Base-by-base conservation (phyloP, 768 basidiomycete species). In the Porpolomopsis calyptriformis region DNA sequence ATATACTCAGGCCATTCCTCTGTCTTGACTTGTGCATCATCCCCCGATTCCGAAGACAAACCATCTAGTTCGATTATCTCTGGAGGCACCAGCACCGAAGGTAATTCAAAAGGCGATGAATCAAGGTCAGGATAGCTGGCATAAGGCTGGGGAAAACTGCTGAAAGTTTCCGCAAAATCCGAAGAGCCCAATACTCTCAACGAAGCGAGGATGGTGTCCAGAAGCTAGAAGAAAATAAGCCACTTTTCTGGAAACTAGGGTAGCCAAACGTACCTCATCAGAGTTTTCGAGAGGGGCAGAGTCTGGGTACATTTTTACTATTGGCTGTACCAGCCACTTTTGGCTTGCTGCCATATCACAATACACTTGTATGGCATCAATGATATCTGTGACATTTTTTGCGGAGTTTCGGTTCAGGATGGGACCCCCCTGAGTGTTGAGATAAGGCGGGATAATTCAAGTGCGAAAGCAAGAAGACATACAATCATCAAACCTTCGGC, bases 41-140 rank as follows among this genome's bases (percentile, higher is more conserved):
- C 83, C 14, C 80, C 80, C 14, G 77, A 70, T 41, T 87, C 83
- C 0, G 74, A 71, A 0, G 80, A 71, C 37, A 89, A 64, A 0
- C 74, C 72, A 33, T 89, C 88, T 7, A 87, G 69, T 53, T 91
- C 89, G 23, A 89, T 83, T 19, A 82, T 76, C 60, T 93, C 90
- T 1, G 90, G 90, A 2, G 90, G 89, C 0, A 93, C 87, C 14
- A 93, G 70, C 33, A 92, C 78, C 26, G 77, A 71, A 4, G 88
- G 88, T 8, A 93, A 69, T 24, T 77, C 72, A 52, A 85, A 89
- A 1, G 77, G 73, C 6, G 67, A 59, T 12, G 71, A 53, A 33
- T 72, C 71, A 18, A 71, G 63, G 20, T 69, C 67, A 0, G 71
- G 63, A 48, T 72, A 69, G 27, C 69, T 64, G 9, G 68, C 57